A percentile compares a stretch with the other conserved stretches of the same genome.
Evolutionary conservation across 805 yeast genomes (phyloP).

Genomic region (Saccharomycopsis sp.): DNA sequence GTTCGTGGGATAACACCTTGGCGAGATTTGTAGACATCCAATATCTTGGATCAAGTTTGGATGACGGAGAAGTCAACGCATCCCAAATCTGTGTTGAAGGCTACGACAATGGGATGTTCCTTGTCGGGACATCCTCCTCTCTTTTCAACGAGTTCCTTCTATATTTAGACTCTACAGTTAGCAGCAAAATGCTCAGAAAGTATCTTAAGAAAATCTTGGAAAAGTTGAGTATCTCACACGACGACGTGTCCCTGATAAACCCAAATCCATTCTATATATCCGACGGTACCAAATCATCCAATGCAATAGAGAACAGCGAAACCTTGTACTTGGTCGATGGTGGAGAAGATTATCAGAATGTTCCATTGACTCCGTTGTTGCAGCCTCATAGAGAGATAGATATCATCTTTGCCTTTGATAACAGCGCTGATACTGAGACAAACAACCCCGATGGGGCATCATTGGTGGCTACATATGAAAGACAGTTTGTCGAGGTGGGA

Average conservation of each 20-base stretch:
- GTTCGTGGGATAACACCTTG: conserved; percentile 82
- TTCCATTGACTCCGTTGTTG: conserved; percentile 39
- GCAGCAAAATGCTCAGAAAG: conserved; percentile 18
- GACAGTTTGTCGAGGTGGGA: conserved; percentile 41
- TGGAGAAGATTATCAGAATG: conserved; percentile 42
- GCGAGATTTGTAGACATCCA: conserved; percentile 56
- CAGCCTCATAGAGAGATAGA: conserved; percentile 39
- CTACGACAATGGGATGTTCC: conserved; percentile 72
- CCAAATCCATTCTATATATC: conserved; percentile 15
- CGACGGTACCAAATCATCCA: conserved; percentile 12
- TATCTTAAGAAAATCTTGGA: not conserved
- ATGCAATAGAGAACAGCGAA: conserved; percentile 26
- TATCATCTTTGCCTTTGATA: conserved; percentile 40
- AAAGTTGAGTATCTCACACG: not conserved
- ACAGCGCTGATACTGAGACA: conserved; percentile 38
- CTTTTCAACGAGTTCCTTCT: conserved; percentile 63
- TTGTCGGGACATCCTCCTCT: conserved; percentile 62
- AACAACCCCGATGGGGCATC: conserved; percentile 42
- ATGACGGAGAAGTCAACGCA: conserved; percentile 45
- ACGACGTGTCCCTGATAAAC: conserved; percentile 2
- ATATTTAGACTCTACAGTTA: conserved; percentile 47
- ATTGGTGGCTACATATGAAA: conserved; percentile 33
- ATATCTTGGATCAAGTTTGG: conserved; percentile 62
- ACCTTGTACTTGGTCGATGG: conserved; percentile 40
- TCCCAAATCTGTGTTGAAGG: conserved; percentile 60